Conservation (phyloP, 2,329 filamentous ascomycete genomes). For the Cladosporium oxysporum region DNA sequence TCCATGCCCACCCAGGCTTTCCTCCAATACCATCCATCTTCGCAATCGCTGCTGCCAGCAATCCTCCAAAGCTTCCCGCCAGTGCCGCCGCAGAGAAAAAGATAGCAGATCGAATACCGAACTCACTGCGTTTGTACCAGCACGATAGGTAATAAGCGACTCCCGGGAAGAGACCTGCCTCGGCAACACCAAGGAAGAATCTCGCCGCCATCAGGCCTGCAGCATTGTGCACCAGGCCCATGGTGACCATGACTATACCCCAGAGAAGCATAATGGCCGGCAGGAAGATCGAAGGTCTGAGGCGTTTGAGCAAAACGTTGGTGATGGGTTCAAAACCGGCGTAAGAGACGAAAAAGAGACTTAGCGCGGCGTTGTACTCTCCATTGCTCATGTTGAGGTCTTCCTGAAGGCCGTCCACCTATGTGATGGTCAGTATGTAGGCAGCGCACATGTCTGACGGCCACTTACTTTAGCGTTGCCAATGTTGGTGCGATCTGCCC, state of each 20-base stretch:
- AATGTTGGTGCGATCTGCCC: conserved; percentile 40
- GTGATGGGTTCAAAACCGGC: conserved; percentile 75
- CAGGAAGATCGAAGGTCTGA: conserved; percentile 71
- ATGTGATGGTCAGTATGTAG: background rate
- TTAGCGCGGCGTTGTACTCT: conserved; percentile 73
- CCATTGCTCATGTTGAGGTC: conserved; percentile 64
- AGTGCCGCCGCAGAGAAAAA: conserved; percentile 83
- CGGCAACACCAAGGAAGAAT: conserved; percentile 36
- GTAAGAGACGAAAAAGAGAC: conserved; percentile 87
- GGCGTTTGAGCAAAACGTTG: conserved; percentile 74
- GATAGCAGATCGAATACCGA: conserved; percentile 76
- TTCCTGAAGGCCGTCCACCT: conserved; percentile 49
- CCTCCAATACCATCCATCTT: conserved; percentile 66
- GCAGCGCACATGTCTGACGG: background rate
- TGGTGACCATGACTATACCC: conserved; percentile 49
- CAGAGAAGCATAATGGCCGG: conserved; percentile 73
- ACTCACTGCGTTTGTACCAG: conserved; percentile 79
- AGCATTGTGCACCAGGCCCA: conserved; percentile 32
- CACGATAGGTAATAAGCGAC: conserved; percentile 80
- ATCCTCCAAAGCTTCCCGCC: conserved; percentile 74
- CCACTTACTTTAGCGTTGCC: conserved; percentile 61
- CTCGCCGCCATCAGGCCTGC: conserved; percentile 33
- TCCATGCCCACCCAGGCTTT: conserved; percentile 29
- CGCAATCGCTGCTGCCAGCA: conserved; percentile 70
- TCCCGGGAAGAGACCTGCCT: conserved; percentile 59